phyloP scores from a whole-genome alignment of 1,284 basidiomycete genomes.

The Mycosarcoma mackinlayi region DNA sequence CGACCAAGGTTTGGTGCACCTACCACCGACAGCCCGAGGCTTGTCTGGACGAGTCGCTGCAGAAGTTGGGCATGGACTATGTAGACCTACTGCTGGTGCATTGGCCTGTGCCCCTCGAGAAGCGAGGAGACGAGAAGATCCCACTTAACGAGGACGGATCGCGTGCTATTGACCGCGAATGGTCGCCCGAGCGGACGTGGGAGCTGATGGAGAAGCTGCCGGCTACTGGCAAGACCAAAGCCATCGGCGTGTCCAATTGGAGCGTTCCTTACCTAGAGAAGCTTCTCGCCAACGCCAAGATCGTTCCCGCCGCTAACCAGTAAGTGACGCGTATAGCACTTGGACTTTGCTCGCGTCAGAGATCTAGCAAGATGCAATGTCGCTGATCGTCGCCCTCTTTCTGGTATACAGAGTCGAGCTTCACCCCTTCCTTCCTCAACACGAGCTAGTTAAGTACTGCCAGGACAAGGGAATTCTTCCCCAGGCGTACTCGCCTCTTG shows the following conservation, averaged over 20 bases:
- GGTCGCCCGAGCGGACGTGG: conserved; percentile 81
- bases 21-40: conserved; percentile 71
- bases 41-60: conserved; percentile 77
- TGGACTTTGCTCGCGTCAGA: conserved; percentile 5
- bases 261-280: conserved; percentile 56
- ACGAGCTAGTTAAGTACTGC: conserved; percentile 80
- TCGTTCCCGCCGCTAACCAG: conserved; percentile 79
- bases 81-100: conserved; percentile 76
- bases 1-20: conserved; percentile 79
- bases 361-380: neutral
- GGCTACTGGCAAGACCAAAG: conserved; percentile 78
- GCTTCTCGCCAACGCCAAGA: conserved; percentile 73
- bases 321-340: no score
- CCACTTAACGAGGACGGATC: conserved; percentile 76
- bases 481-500: conserved; percentile 60
- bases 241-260: conserved; percentile 75
- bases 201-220: conserved; percentile 81
- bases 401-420: conserved; percentile 32
- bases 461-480: conserved; percentile 51
- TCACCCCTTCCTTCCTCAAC: conserved; percentile 74
- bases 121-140: conserved; percentile 75
- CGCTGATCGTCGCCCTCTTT: no score
- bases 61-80: conserved; percentile 80
- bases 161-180: conserved; percentile 74
- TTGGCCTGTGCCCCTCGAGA: conserved; percentile 73